phyloP scores from a whole-genome alignment of 225 moss, liverwort and hornwort genomes.

The Polytrichum commune region DNA sequence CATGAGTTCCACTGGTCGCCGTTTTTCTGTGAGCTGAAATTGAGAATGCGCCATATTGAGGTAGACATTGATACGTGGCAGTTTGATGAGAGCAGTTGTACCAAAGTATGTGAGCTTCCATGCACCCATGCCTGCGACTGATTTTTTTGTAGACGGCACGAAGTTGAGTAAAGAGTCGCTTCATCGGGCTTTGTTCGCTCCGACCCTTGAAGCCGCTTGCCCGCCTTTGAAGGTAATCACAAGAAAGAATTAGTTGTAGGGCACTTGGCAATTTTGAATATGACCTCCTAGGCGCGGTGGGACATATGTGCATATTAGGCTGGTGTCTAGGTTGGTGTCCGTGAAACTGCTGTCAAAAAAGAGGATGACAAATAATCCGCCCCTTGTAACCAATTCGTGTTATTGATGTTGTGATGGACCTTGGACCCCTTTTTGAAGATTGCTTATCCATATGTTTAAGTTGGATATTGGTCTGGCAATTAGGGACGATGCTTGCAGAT shows the following conservation, averaged over 20 bases:
- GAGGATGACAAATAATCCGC: too few species aligned
- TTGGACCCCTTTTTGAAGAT: background rate
- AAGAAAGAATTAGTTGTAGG: too few species aligned
- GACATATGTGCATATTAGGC: too few species aligned
- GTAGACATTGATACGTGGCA: conserved; percentile 15
- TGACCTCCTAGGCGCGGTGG: too few species aligned
- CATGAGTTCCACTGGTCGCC: too few species aligned
- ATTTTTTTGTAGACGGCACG: conserved; percentile 21
- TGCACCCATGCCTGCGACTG: conserved; percentile 38
- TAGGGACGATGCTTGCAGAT: conserved; percentile 43
- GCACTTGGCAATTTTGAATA: too few species aligned
- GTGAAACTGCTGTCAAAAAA: too few species aligned
- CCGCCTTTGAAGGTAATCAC: conserved; percentile 30
- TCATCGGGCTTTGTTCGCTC: conserved; percentile 31
- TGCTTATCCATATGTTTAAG: background rate
- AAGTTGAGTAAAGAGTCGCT: conserved; percentile 34
- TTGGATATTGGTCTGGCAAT: background rate
- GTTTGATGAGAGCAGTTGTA: conserved; percentile 35
- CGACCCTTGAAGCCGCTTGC: conserved; percentile 29
- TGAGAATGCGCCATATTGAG: background rate
- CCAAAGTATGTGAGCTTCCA: conserved; percentile 47
- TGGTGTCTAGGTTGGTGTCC: too few species aligned
- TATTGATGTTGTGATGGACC: background rate
- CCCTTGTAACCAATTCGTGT: too few species aligned
- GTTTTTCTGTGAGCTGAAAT: too few species aligned